Evolutionary conservation across 257 asterid species (phyloP).

Genomic region (Oldenlandia corymbosa): DNA sequence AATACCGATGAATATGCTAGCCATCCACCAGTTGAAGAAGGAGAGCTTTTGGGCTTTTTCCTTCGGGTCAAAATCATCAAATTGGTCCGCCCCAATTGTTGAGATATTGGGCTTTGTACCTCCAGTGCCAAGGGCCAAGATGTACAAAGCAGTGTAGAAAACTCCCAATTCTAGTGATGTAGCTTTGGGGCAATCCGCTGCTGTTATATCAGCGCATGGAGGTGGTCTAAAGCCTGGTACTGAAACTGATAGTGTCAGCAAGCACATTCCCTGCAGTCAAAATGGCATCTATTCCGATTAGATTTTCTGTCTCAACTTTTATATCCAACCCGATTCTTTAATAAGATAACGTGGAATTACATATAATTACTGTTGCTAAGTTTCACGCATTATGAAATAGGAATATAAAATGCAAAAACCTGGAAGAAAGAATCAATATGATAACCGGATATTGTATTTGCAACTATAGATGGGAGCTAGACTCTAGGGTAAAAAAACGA

Average conservation of each 20-base stretch:
- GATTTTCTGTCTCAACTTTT: no score
- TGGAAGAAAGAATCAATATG: no score
- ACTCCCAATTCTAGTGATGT: slow-evolving; percentile 53
- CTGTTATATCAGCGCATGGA: slow-evolving; percentile 41
- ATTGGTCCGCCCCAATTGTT: slow-evolving; percentile 91
- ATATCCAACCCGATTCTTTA: no score
- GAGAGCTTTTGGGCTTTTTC: slow-evolving; percentile 80
- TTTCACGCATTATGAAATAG: no score
- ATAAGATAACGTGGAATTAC: no score
- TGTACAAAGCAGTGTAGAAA: slow-evolving; percentile 67
- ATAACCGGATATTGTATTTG: no score
- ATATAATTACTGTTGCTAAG: no score
- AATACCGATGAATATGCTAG: slow-evolving; percentile 72
- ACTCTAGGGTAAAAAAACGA: no score
- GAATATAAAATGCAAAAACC: no score
- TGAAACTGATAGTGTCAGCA: slow-evolving; percentile 68
- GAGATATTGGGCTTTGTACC: slow-evolving; percentile 89
- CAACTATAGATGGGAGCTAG: no score
- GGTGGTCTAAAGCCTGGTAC: slow-evolving; percentile 60
- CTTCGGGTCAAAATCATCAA: slow-evolving; percentile 70
- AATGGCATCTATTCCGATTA: no score
- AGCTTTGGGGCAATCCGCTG: slow-evolving; percentile 42
- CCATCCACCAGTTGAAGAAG: slow-evolving; percentile 98
- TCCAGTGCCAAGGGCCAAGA: slow-evolving; percentile 74
- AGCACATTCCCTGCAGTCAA: slow-evolving; percentile 57